These are phyloP conservation scores for Macadamia integrifolia DNA, from an alignment of 164 flowering plant species.

Conservation along the genomic window DNA sequence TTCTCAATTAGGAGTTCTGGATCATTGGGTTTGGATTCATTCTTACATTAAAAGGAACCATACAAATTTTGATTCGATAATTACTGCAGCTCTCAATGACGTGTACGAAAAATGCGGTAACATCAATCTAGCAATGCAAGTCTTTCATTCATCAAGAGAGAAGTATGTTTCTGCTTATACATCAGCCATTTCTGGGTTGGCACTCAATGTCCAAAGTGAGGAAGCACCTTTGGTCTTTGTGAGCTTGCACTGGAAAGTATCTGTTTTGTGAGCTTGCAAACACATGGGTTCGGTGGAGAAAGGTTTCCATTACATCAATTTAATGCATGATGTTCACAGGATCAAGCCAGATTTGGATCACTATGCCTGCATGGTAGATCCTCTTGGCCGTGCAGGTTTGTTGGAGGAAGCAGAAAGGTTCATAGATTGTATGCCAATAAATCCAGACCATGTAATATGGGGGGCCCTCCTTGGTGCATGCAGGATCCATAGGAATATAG, in stretches of 20 bases:
- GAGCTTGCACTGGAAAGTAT: slow-evolving; percentile 25
- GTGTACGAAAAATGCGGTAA: slow-evolving; percentile 89
- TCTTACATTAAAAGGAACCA: slow-evolving; percentile 18
- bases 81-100: slow-evolving; percentile 56
- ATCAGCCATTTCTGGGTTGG: slow-evolving; percentile 26
- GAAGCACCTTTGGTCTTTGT: slow-evolving; percentile 24
- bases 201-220: slow-evolving; percentile 19
- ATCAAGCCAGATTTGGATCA: slow-evolving; percentile 29
- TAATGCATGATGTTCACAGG: slow-evolving; percentile 18
- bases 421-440: slow-evolving; percentile 27
- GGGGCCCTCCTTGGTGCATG: slow-evolving; percentile 39
- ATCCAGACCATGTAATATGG: slow-evolving; percentile 29
- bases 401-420: slow-evolving; percentile 34
- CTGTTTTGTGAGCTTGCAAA: slow-evolving; percentile 30
- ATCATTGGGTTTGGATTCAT: slow-evolving; percentile 26
- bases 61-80: slow-evolving; percentile 22
- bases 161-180: slow-evolving; percentile 26
- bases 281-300: slow-evolving; percentile 28
- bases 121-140: slow-evolving; percentile 30
- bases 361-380: slow-evolving; percentile 37
- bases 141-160: slow-evolving; percentile 14
- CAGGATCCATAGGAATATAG: slow-evolving; percentile 25
- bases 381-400: slow-evolving; percentile 35
- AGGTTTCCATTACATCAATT: slow-evolving; percentile 28
- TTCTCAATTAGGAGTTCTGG: slow-evolving; percentile 28